Conservation (phyloP, 768 basidiomycete genomes). For the Filobasidium floriforme region DNA sequence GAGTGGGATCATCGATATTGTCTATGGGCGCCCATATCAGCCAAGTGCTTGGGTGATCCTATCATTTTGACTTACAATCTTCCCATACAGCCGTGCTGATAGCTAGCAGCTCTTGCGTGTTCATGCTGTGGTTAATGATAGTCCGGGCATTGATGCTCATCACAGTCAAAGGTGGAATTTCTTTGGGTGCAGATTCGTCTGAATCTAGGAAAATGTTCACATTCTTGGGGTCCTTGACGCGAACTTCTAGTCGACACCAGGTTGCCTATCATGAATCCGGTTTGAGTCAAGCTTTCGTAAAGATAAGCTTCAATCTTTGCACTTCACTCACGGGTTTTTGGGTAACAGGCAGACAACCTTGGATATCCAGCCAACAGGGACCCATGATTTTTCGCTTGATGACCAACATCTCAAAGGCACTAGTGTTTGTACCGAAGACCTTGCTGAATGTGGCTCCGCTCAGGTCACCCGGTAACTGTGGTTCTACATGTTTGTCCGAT, state of each 20-base stretch:
- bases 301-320: background rate
- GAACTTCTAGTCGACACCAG: constrained; percentile 92
- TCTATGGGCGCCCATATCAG: background rate
- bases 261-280: constrained; percentile 58
- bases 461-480: constrained; percentile 62
- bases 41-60: background rate
- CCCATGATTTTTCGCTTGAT: constrained; percentile 98
- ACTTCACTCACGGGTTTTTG: constrained; percentile 63
- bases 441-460: constrained; percentile 75
- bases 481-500: constrained; percentile 54
- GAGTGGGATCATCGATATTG: constrained; percentile 81
- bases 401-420: constrained; percentile 84
- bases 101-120: constrained; percentile 88
- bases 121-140: constrained; percentile 86
- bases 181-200: constrained; percentile 63
- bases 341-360: constrained; percentile 60
- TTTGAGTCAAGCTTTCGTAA: background rate
- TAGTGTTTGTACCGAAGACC: constrained; percentile 86
- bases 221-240: constrained; percentile 74
- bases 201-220: constrained; percentile 73
- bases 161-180: constrained; percentile 78
- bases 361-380: constrained; percentile 89
- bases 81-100: constrained; percentile 76
- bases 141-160: constrained; percentile 82
- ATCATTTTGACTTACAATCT: constrained; percentile 28